Percentiles rank a stretch among this genome's conserved stretches.
Evolutionary conservation across 2,329 filamentous ascomycete genomes (phyloP).

Genomic region (Colletotrichum phormii): DNA sequence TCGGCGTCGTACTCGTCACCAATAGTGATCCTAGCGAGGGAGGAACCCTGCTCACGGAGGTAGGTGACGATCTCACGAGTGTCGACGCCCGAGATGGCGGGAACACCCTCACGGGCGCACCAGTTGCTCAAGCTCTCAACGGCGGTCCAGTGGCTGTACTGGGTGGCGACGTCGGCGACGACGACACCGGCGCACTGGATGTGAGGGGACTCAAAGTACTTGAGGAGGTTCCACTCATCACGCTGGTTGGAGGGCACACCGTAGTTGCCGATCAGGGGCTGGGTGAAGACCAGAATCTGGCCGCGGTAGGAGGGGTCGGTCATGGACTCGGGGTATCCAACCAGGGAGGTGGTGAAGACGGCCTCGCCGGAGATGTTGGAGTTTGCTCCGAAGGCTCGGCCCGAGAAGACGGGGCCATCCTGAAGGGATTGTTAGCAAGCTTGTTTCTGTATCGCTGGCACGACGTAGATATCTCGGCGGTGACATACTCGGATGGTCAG

Average conservation of each 20-base stretch:
- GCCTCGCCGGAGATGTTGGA: conserved; percentile 97
- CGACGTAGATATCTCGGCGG: neutral
- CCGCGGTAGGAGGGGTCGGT: conserved; percentile 90
- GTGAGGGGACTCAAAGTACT: conserved; percentile 98
- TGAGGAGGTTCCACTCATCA: conserved; percentile 90
- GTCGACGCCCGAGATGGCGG: conserved; percentile 95
- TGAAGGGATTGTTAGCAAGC: conserved; percentile 49
- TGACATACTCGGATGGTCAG: conserved; percentile 87
- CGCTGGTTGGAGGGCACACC: conserved; percentile 89
- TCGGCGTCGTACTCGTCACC: conserved; percentile 99
- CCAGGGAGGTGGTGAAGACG: conserved; percentile 97
- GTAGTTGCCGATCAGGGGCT: conserved; percentile 98
- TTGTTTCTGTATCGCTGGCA: neutral
- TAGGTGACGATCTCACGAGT: conserved; percentile 96
- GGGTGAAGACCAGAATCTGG: conserved; percentile 98
- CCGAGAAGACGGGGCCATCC: conserved; percentile 96
- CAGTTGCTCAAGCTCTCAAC: conserved; percentile 93
- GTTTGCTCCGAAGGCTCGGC: conserved; percentile 96
- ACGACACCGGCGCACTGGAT: conserved; percentile 97
- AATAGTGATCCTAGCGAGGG: conserved; percentile 91
- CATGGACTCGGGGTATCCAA: conserved; percentile 97
- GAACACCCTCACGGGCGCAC: conserved; percentile 96
- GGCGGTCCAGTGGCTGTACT: conserved; percentile 99
- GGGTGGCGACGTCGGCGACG: conserved; percentile 90
- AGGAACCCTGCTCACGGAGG: conserved; percentile 96